These are phyloP conservation scores for Actinomortierella ambigua DNA, from an alignment of 371 early-diverging fungal species.

Conservation along the genomic window DNA sequence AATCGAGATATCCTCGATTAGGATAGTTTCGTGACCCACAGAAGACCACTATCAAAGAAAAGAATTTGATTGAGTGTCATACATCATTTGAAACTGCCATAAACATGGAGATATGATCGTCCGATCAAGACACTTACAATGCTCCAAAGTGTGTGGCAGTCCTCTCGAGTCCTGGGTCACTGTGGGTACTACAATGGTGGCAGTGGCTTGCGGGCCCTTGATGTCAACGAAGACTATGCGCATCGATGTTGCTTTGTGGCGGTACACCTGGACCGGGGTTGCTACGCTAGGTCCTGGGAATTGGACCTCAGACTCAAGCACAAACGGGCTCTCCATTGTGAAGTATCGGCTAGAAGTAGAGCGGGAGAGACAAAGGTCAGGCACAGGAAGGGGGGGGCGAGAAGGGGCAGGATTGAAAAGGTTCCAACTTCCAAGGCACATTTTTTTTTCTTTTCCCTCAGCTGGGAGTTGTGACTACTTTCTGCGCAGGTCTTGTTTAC, in stretches of 20 bases:
- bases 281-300: conserved; percentile 44
- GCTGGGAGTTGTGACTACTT: too few species aligned
- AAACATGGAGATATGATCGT: neutral
- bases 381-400: too few species aligned
- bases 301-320: conserved; percentile 37
- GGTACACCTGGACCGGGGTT: conserved; percentile 34
- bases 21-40: conserved; percentile 70
- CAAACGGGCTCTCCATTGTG: conserved; percentile 9
- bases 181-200: conserved; percentile 75
- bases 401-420: too few species aligned
- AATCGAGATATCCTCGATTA: conserved; percentile 75
- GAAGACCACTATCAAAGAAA: conserved; percentile 60
- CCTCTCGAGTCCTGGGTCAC: conserved; percentile 63
- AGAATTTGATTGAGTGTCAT: conserved; percentile 8
- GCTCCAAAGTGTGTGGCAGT: conserved; percentile 81
- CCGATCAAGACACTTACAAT: conserved; percentile 40
- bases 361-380: too few species aligned
- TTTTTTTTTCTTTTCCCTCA: too few species aligned
- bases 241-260: conserved; percentile 37
- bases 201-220: conserved; percentile 58
- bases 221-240: conserved; percentile 56
- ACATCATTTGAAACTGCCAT: neutral
- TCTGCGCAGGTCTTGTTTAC: too few species aligned
- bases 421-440: too few species aligned
- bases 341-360: too few species aligned